phyloP scores from a whole-genome alignment of 2,329 filamentous ascomycete genomes.

The Ophiostoma australiae region DNA sequence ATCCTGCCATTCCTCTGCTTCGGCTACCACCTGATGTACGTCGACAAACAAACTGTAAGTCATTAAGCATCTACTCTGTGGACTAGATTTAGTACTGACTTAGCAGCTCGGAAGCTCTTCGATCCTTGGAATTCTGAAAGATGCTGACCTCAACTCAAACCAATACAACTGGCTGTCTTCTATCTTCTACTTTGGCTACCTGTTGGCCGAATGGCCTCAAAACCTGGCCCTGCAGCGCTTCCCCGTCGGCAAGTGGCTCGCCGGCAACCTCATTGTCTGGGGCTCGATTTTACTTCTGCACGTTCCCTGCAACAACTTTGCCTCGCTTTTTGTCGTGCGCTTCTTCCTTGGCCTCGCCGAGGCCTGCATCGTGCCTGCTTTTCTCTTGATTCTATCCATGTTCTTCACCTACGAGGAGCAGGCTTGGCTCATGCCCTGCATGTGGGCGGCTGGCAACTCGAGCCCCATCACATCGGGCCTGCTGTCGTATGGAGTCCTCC shows the following conservation, averaged over 20 bases:
- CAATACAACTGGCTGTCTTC: constrained; percentile 27
- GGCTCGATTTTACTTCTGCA: constrained; percentile 23
- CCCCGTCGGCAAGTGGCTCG: constrained; percentile 26
- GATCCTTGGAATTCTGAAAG: constrained; percentile 23
- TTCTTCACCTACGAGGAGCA: constrained; percentile 32
- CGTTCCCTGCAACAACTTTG: constrained; percentile 24
- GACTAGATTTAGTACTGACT: not conserved
- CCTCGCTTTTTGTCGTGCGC: constrained; percentile 29
- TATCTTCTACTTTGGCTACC: constrained; percentile 49
- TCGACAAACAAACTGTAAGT: constrained; percentile 25
- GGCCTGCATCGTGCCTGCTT: constrained; percentile 30
- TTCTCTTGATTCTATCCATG: constrained; percentile 34
- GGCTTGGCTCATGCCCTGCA: constrained; percentile 50
- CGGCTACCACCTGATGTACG: constrained; percentile 27
- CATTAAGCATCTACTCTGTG: not conserved
- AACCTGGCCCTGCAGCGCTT: constrained; percentile 36
- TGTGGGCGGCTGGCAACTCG: constrained; percentile 59
- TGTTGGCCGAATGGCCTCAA: constrained; percentile 43
- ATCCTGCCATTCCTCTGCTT: constrained; percentile 22
- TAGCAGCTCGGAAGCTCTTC: constrained; percentile 8
- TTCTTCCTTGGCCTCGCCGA: constrained; percentile 33
- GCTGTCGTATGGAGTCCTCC: constrained; percentile 39
- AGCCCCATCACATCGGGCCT: constrained; percentile 39
- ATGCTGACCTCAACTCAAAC: constrained; percentile 19
- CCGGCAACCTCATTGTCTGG: constrained; percentile 26